Percentiles rank a stretch among this genome's conserved stretches.
Evolutionary conservation across 805 yeast species (phyloP).

Genomic region (Komagataella ulmi): DNA sequence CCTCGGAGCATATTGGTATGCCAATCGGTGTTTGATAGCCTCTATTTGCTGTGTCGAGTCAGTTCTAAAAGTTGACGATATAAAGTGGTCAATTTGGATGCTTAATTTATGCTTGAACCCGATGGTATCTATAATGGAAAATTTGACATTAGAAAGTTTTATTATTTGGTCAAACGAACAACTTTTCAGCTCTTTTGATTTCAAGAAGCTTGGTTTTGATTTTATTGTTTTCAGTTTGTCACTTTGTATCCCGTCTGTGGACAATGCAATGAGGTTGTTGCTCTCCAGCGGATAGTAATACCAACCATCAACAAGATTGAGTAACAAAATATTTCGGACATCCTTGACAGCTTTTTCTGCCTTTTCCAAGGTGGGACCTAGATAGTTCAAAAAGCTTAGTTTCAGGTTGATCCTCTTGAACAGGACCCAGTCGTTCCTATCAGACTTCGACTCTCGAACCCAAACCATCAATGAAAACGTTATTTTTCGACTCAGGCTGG

Average conservation of each 20-base stretch:
- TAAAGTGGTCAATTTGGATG: slow-evolving; percentile 5
- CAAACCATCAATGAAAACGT: slow-evolving; percentile 10
- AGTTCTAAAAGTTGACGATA: neutral
- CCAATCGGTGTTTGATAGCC: neutral
- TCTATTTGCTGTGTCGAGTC: neutral
- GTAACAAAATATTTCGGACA: slow-evolving; percentile 12
- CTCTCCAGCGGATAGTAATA: slow-evolving; percentile 5
- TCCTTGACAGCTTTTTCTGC: slow-evolving; percentile 9
- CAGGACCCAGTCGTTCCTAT: slow-evolving; percentile 11
- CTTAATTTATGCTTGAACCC: slow-evolving; percentile 1
- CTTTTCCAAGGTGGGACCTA: slow-evolving; percentile 15
- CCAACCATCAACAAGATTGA: slow-evolving; percentile 19
- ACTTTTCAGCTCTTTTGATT: slow-evolving; percentile 1
- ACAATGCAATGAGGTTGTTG: slow-evolving; percentile 2
- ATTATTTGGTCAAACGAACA: slow-evolving; percentile 26
- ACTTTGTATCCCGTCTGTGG: slow-evolving; percentile 2
- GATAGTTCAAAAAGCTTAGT: slow-evolving; percentile 16
- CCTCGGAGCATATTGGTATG: neutral
- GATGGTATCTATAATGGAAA: slow-evolving; percentile 20
- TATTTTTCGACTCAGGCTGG: slow-evolving; percentile 2
- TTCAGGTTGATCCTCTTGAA: slow-evolving; percentile 12
- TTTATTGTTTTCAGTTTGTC: neutral
- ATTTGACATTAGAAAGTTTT: slow-evolving; percentile 24
- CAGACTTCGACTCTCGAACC: slow-evolving; percentile 3
- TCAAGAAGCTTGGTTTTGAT: neutral